Conservation (phyloP, 192 early-diverging fungal genomes). For the Coemansia sp. region DNA sequence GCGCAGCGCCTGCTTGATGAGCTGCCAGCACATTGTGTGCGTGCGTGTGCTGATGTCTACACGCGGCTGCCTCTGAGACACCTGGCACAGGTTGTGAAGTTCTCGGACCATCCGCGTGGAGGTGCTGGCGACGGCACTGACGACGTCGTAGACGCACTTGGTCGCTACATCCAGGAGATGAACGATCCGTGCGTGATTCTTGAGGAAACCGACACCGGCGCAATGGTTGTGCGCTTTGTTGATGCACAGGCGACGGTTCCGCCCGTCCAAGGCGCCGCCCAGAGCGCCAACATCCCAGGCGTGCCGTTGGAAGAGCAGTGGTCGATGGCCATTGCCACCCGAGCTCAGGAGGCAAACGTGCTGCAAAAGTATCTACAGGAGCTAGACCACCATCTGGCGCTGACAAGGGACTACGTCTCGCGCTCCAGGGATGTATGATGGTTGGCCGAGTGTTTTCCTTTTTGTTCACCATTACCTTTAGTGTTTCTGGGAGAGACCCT, state of each 20-base stretch:
- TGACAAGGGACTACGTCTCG: conserved; percentile 32
- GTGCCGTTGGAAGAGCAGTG: conserved; percentile 23
- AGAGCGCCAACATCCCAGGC: neutral
- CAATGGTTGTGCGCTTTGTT: conserved; percentile 19
- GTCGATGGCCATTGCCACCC: conserved; percentile 12
- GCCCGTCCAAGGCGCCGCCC: neutral
- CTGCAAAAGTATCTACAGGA: conserved; percentile 19
- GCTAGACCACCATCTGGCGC: conserved; percentile 43
- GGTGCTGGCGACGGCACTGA: neutral
- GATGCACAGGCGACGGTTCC: conserved; percentile 12
- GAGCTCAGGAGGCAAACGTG: conserved; percentile 17
- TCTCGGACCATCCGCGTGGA: conserved; percentile 26
- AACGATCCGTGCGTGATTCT: conserved; percentile 25
- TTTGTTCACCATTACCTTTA: neutral
- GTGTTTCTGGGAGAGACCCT: no score
- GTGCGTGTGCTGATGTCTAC: conserved; percentile 22
- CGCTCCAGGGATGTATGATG: neutral
- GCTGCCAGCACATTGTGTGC: conserved; percentile 35
- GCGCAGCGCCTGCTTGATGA: conserved; percentile 7
- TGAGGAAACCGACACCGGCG: neutral
- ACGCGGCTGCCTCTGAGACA: conserved; percentile 19
- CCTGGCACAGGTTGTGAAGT: conserved; percentile 28
- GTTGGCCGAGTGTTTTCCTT: neutral
- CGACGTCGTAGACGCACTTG: conserved; percentile 13
- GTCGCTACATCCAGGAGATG: conserved; percentile 29